Base-by-base conservation (phyloP, 345 rosid genomes). In the Sapria himalayana region DNA sequence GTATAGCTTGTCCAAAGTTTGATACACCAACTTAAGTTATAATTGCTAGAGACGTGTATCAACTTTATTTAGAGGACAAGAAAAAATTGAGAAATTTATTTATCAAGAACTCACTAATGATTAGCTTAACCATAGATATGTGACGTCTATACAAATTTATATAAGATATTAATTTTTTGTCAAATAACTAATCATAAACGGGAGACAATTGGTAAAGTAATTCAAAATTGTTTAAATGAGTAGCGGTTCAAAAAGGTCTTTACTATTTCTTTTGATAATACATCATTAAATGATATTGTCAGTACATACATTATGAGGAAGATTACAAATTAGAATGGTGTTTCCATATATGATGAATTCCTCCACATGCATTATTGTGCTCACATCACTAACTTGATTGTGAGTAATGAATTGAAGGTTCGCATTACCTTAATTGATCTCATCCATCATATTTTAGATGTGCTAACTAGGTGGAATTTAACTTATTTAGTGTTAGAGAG, bases 221-320 rank as follows among this genome's bases (percentile, higher is more conserved):
- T n/a, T n/a, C n/a, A n/a, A n/a, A n/a, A n/a, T n/a, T n/a, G 8
- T 40, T 52, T 49, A 57, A 45, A 43, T 44, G 45, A 51, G 7
- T 58, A 55, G 58, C 50, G 50, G 40, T 42, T 46, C 42, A 63
- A 58, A 37, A 58, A 42, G 48, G 46, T 61, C 17, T 63, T 50
- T 29, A 33, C 58, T 22, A 33, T 51, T 20, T 50, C 49, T 4
- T 33, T 43, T 14, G 52, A 51, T 15, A 43, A 48, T n/a, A n/a
- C 21, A 50, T 48, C 14, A 39, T n/a, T 35, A 2, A 15, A 33
- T 39, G 46, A 55, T 51, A 25, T 38, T 39, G 22, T 34, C 33
- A 53, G 35, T 24, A 56, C 46, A 34, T 45, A 45, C 41, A 38
- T 51, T 37, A 48, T 64, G 33, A 50, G 48, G 29, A 20, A 45